Percentiles rank a stretch among this genome's conserved stretches.
These are phyloP conservation scores for Cruciata laevipes DNA, from an alignment of 257 asterid species.

Conservation along the genomic window DNA sequence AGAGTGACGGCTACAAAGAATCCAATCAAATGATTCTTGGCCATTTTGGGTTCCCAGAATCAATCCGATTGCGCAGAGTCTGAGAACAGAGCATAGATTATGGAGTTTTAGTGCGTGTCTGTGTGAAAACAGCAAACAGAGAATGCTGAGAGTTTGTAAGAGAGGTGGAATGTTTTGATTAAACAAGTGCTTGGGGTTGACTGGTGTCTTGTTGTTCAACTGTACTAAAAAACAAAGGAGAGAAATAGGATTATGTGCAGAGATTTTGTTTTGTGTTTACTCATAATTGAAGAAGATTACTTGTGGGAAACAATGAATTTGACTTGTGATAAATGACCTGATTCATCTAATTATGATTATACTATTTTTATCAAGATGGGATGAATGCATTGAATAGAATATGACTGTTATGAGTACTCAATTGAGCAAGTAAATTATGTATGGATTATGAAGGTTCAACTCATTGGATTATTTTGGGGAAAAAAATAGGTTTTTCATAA, in stretches of 20 bases:
- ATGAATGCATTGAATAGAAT: too few species aligned
- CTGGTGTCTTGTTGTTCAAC: background rate
- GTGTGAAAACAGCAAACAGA: background rate
- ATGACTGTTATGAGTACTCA: too few species aligned
- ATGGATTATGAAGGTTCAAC: background rate
- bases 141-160: background rate
- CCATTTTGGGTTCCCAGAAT: slow-evolving; percentile 27
- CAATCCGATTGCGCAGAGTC: background rate
- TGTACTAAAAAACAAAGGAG: background rate
- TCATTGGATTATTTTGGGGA: background rate
- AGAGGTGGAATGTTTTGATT: background rate
- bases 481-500: too few species aligned
- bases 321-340: background rate
- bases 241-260: background rate
- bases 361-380: background rate
- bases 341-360: background rate
- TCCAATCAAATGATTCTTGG: slow-evolving; percentile 19
- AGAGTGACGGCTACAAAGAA: slow-evolving; percentile 19
- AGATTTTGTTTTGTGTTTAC: background rate
- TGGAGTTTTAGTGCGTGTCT: background rate
- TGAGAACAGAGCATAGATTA: background rate
- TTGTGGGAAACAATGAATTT: slow-evolving; percentile 6
- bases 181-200: background rate
- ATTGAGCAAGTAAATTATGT: too few species aligned
- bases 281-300: background rate